These are phyloP conservation scores for Trypanosoma avium DNA, from an alignment of 208 protist genomes.

Conservation along the genomic window DNA sequence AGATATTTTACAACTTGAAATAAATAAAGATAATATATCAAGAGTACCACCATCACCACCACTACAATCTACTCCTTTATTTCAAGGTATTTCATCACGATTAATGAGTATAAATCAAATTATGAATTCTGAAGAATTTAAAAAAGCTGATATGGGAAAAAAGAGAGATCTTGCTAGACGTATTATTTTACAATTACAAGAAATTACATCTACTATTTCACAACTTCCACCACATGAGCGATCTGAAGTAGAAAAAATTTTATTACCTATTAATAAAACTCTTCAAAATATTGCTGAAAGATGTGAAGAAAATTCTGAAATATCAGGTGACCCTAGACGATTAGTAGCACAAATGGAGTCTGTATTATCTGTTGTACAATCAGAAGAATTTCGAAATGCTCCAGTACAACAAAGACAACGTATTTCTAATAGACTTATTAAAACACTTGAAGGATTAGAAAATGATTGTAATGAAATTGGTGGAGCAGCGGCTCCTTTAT, in stretches of 20 bases:
- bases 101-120: constrained; percentile 42
- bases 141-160: constrained; percentile 25
- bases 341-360: constrained; percentile 41
- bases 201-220: constrained; percentile 34
- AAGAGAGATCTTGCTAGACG: constrained; percentile 28
- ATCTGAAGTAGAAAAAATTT: constrained; percentile 32
- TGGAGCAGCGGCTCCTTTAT: constrained; percentile 22
- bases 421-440: constrained; percentile 29
- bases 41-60: constrained; percentile 5
- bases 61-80: constrained; percentile 15
- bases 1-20: constrained; percentile 33
- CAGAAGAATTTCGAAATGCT: constrained; percentile 36
- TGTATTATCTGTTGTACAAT: constrained; percentile 41
- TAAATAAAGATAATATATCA: constrained; percentile 1
- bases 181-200: constrained; percentile 52
- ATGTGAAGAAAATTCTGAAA: not conserved
- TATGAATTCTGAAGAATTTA: constrained; percentile 40
- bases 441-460: constrained; percentile 24
- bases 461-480: constrained; percentile 32
- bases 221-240: constrained; percentile 41
- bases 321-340: constrained; percentile 15
- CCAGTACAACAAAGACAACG: constrained; percentile 20
- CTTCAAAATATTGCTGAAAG: constrained; percentile 18
- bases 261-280: constrained; percentile 42
- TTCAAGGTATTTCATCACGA: constrained; percentile 34